Conservation (phyloP, 768 basidiomycete species). For the Amanita inopinata region DNA sequence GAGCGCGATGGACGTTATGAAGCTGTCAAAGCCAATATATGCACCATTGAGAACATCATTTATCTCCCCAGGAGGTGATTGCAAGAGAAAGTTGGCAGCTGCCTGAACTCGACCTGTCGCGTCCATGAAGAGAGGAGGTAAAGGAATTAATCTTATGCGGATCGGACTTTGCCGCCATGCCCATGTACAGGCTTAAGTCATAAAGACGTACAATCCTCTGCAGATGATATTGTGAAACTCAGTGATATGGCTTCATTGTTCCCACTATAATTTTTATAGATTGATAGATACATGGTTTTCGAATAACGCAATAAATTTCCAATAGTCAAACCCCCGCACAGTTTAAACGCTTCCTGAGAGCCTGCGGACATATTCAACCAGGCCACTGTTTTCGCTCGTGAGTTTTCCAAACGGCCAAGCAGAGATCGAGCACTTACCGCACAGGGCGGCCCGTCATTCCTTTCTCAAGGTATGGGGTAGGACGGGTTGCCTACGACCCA, state of each 20-base stretch:
- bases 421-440: slow-evolving; percentile 53
- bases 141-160: not conserved
- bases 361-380: slow-evolving; percentile 32
- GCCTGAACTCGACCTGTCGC: slow-evolving; percentile 54
- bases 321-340: not conserved
- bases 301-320: too few relatives aligned
- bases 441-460: slow-evolving; percentile 79
- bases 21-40: slow-evolving; percentile 10
- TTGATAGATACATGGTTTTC: too few relatives aligned
- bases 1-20: slow-evolving; percentile 2
- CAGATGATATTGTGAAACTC: too few relatives aligned
- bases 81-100: slow-evolving; percentile 73
- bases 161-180: slow-evolving; percentile 6
- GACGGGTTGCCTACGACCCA: slow-evolving; percentile 38
- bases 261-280: too few relatives aligned
- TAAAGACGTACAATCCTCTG: too few relatives aligned
- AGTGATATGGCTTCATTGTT: too few relatives aligned
- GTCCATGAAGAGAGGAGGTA: slow-evolving; percentile 33
- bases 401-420: too few relatives aligned
- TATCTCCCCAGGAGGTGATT: slow-evolving; percentile 92
- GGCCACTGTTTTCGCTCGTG: slow-evolving; percentile 18
- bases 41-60: slow-evolving; percentile 91
- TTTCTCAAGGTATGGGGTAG: slow-evolving; percentile 53
- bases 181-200: too few relatives aligned
- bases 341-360: slow-evolving; percentile 13